phyloP scores from a whole-genome alignment of 805 yeast genomes.

The Schwanniomyces sp. region DNA sequence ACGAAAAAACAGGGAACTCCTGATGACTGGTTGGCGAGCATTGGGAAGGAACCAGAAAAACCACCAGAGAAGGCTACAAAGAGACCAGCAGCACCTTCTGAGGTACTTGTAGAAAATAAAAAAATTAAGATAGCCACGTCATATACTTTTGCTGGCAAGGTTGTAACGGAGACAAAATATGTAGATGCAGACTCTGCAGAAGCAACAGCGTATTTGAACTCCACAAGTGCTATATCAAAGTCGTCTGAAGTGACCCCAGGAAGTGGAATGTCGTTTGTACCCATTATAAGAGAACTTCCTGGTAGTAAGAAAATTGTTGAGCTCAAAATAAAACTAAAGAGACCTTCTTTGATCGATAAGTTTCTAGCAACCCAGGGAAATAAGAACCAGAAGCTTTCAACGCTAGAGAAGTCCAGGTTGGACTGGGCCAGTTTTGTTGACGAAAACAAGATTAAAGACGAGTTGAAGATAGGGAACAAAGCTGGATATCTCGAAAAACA shows the following conservation, averaged over 20 bases:
- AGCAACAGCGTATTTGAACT: conserved; percentile 75
- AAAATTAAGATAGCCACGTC: conserved; percentile 70
- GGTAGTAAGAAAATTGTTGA: conserved; percentile 33
- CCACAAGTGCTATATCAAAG: conserved; percentile 39
- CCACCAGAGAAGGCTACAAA: conserved; percentile 4
- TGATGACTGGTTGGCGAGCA: conserved; percentile 7
- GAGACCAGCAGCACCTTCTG: not conserved
- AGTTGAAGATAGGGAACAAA: conserved; percentile 75
- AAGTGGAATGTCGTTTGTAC: conserved; percentile 26
- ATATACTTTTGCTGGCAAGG: conserved; percentile 88
- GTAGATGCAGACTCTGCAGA: conserved; percentile 82
- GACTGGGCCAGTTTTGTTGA: conserved; percentile 97
- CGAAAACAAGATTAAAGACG: conserved; percentile 79
- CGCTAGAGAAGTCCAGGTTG: conserved; percentile 86
- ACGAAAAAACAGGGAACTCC: conserved; percentile 12
- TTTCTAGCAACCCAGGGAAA: conserved; percentile 64
- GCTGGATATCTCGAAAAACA: conserved; percentile 91
- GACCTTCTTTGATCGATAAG: conserved; percentile 75
- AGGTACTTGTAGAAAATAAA: conserved; percentile 31
- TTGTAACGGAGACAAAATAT: conserved; percentile 71
- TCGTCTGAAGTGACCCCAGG: conserved; percentile 7
- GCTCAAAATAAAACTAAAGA: conserved; percentile 59
- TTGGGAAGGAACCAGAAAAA: not conserved
- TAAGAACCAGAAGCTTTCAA: conserved; percentile 73
- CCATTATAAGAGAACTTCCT: conserved; percentile 31